Evolutionary conservation across 1,284 basidiomycete species (phyloP).

Genomic region (Erythrobasidium hasegawianum): DNA sequence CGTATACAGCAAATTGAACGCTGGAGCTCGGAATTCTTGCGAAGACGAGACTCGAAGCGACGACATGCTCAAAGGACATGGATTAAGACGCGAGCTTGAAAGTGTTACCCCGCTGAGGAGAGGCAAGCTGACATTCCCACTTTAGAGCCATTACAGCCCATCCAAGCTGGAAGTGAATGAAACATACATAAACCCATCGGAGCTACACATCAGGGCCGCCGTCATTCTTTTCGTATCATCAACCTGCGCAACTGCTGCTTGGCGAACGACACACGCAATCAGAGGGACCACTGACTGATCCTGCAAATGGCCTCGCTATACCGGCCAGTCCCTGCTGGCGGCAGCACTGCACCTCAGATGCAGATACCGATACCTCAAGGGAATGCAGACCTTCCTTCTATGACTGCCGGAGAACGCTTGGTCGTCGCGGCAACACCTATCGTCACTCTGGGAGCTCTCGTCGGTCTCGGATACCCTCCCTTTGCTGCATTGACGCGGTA

Average conservation of each 20-base stretch:
- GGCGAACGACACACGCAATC: no score
- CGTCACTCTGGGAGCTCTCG: constrained; percentile 21
- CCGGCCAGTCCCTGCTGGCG: background rate
- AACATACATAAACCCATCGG: background rate
- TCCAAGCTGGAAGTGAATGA: background rate
- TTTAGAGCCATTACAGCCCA: constrained; percentile 33
- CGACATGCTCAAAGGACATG: constrained; percentile 35
- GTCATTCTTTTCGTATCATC: background rate
- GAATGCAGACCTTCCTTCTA: background rate
- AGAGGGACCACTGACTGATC: no score
- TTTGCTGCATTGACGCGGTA: constrained; percentile 18
- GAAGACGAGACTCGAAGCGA: constrained; percentile 32
- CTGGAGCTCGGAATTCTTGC: constrained; percentile 31
- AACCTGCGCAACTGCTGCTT: background rate
- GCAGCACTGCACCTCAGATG: background rate
- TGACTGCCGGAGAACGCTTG: constrained; percentile 15
- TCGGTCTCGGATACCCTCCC: constrained; percentile 30
- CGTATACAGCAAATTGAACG: constrained; percentile 27
- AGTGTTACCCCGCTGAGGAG: constrained; percentile 27
- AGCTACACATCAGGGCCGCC: no score
- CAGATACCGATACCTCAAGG: background rate
- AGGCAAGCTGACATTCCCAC: constrained; percentile 26
- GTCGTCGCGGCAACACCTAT: constrained; percentile 28
- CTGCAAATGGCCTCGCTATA: constrained; percentile 2
- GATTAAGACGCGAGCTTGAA: constrained; percentile 19